phyloP scores from a whole-genome alignment of 805 yeast species.

The Yarrowia keelungensis region DNA sequence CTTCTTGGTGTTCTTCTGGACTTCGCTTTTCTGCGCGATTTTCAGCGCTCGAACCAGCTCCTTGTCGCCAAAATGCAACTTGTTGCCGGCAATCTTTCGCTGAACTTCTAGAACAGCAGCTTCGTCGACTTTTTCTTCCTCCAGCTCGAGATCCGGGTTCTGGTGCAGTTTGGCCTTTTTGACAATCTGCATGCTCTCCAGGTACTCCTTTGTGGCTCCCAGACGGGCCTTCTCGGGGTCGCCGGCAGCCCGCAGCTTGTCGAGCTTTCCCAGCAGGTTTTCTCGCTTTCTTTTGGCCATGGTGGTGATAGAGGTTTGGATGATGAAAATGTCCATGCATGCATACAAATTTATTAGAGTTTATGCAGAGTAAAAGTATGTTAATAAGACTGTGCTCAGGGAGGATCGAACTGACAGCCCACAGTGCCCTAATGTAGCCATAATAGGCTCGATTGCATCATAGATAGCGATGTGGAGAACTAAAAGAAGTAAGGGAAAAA shows the following conservation, averaged over 20 bases:
- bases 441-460: slow-evolving; percentile 29
- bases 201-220: slow-evolving; percentile 8
- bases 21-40: slow-evolving; percentile 21
- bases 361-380: not conserved
- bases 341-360: slow-evolving; percentile 25
- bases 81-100: slow-evolving; percentile 10
- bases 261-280: slow-evolving; percentile 25
- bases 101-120: slow-evolving; percentile 8
- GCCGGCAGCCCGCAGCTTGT: slow-evolving; percentile 21
- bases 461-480: not conserved
- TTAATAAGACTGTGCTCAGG: too few species aligned
- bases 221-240: slow-evolving; percentile 34
- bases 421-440: not conserved
- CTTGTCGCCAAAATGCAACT: slow-evolving; percentile 32
- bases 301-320: not conserved
- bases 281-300: slow-evolving; percentile 35
- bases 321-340: not conserved
- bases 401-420: not conserved
- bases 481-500: not conserved
- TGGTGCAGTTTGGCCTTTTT: slow-evolving; percentile 28
- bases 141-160: slow-evolving; percentile 19
- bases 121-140: slow-evolving; percentile 19
- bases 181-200: slow-evolving; percentile 32
- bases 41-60: slow-evolving; percentile 26
- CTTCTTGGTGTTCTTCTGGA: slow-evolving; percentile 6